Evolutionary conservation across 805 yeast species (phyloP), one percentile per base, ranked within the genome.

Genomic region (Wickerhamomyces sydowiorum): DNA sequence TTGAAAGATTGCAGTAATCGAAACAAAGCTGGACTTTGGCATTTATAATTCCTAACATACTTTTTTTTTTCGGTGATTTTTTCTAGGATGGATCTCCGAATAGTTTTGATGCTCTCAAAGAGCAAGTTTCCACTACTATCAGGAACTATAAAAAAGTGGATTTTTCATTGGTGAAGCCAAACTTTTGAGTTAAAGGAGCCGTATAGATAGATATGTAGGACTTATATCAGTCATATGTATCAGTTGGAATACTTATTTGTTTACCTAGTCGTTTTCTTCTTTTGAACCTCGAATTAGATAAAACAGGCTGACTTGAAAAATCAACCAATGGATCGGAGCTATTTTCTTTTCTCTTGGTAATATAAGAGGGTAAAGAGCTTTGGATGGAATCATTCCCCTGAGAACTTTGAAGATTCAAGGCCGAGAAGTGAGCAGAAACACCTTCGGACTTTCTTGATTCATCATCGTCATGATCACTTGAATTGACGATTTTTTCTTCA

Each of bases 341-440:
- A 35, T 10, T 7, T 3, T 17, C 22, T 24, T 18, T 36, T 24
- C 19, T 36, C 31, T 17, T 17, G 13, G 13, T 36, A 10, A 19
- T 35, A 24, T 29, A 15, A 4, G 18, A 6, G 4, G 30, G 22
- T 10, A 8, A 28, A 15, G 34, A 29, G 12, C 10, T 9, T 14
- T 3, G 5, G 20, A 23, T 17, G 17, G 23, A 9, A 17, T 31
- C 35, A 15, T n/a, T 10, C 13, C 10, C 6, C 12, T 32, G 35
- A 7, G 35, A 32, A 13, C 24, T 32, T 3, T 32, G 12, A 13
- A 32, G 23, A 3, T 18, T 36, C 36, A 43, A 24, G 21, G 25
- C 21, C 3, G 42, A 39, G 17, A 43, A 39, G 17, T 36, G 38
- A 12, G n/a, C 27, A 28, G 34, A 25, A 12, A 30, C 37, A 10